Percentiles rank a stretch among this genome's conserved stretches.
Evolutionary conservation across 73 alveolate species (phyloP).

Genomic region (Paramecium sonneborni): DNA sequence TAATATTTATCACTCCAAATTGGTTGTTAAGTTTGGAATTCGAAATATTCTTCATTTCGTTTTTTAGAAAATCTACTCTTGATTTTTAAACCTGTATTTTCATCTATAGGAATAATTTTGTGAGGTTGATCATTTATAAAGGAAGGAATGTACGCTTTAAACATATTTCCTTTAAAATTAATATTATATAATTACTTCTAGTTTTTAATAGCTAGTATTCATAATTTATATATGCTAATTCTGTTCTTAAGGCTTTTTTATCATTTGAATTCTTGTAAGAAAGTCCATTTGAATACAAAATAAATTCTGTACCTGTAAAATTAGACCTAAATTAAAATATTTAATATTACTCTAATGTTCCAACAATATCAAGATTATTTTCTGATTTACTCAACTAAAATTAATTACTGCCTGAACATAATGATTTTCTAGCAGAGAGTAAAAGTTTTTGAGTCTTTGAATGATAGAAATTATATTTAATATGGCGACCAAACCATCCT

Average conservation of each 20-base stretch:
- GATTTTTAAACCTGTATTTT: neutral
- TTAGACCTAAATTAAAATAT: neutral
- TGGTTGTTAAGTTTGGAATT: neutral
- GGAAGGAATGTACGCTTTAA: neutral
- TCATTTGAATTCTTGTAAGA: neutral
- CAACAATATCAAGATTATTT: neutral
- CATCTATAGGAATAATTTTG: neutral
- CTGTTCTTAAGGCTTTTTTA: neutral
- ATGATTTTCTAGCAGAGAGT: neutral
- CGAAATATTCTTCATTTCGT: neutral
- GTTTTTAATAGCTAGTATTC: neutral
- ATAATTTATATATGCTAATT: neutral
- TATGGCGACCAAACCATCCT: neutral
- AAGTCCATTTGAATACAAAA: neutral
- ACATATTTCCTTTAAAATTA: neutral
- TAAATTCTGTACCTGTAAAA: neutral
- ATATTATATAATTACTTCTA: neutral
- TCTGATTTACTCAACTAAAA: neutral
- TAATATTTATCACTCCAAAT: neutral
- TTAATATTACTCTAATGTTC: neutral
- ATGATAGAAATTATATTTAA: neutral
- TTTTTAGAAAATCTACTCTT: neutral
- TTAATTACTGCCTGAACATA: neutral
- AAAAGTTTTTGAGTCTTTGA: neutral
- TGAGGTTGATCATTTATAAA: neutral